A percentile compares a stretch with the other conserved stretches of the same genome.
phyloP scores from a whole-genome alignment of 352 stramenopile species.

The Aphanomyces invadans region DNA sequence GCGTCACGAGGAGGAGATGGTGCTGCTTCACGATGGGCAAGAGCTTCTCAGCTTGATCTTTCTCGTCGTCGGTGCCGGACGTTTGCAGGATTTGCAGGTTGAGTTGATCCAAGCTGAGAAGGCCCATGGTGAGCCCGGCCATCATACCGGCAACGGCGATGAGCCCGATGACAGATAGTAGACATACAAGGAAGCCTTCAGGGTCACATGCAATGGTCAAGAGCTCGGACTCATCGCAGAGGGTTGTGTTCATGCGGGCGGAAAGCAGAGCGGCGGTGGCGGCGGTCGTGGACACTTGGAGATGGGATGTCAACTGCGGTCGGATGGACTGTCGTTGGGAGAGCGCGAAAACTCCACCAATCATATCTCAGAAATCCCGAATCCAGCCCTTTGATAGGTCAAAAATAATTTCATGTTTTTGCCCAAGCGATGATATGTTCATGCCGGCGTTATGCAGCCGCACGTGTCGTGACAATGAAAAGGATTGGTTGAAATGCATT shows the following conservation, averaged over 20 bases:
- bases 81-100: conserved; percentile 22
- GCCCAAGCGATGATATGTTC: too few species aligned
- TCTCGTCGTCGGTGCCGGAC: conserved; percentile 30
- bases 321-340: neutral
- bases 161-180: neutral
- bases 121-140: conserved; percentile 26
- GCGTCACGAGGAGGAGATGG: conserved; percentile 72
- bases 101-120: conserved; percentile 25
- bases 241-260: conserved; percentile 5
- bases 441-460: too few species aligned
- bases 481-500: neutral
- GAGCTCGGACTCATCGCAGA: conserved; percentile 6
- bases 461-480: neutral
- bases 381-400: neutral
- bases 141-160: conserved; percentile 21
- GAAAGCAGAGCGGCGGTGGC: neutral
- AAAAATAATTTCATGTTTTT: neutral
- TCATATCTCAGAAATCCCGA: too few species aligned
- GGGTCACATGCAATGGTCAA: conserved; percentile 10
- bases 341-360: neutral
- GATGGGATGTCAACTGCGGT: neutral
- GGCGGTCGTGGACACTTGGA: neutral
- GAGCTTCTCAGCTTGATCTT: conserved; percentile 39
- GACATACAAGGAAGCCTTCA: neutral
- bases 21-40: conserved; percentile 59